phyloP scores from a whole-genome alignment of 768 basidiomycete species.

The Suillus subaureus region DNA sequence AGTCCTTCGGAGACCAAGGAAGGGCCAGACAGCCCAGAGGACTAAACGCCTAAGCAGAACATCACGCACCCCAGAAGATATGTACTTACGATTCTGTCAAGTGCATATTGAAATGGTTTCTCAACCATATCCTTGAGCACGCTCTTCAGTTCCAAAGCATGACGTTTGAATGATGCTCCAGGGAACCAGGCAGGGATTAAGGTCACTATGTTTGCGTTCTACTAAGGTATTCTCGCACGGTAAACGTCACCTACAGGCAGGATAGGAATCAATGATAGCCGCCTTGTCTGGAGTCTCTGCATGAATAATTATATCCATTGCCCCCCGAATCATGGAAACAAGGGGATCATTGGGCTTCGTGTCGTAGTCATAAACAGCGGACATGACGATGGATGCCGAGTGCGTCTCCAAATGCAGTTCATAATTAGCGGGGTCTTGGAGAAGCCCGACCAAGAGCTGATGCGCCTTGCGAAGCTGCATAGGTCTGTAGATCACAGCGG shows the following conservation, averaged over 20 bases:
- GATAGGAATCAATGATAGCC: slow-evolving; percentile 13
- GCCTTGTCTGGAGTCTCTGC: slow-evolving; percentile 13
- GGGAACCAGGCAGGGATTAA: slow-evolving; percentile 51
- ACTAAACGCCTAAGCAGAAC: slow-evolving; percentile 21
- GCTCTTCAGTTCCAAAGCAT: slow-evolving; percentile 41
- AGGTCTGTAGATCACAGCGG: slow-evolving; percentile 13
- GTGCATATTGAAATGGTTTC: slow-evolving; percentile 12
- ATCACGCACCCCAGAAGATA: background rate
- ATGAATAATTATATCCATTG: slow-evolving; percentile 18
- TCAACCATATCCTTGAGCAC: slow-evolving; percentile 20
- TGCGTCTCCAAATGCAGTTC: slow-evolving; percentile 30
- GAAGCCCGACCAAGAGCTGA: slow-evolving; percentile 34
- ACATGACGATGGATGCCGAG: slow-evolving; percentile 38
- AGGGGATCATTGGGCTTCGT: slow-evolving; percentile 39
- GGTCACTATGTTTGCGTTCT: slow-evolving; percentile 34
- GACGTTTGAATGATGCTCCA: slow-evolving; percentile 44
- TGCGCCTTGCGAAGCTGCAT: slow-evolving; percentile 35
- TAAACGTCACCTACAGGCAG: slow-evolving; percentile 25
- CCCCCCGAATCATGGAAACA: slow-evolving; percentile 37
- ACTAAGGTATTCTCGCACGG: slow-evolving; percentile 14
- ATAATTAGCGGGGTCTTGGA: slow-evolving; percentile 30
- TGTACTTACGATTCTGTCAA: slow-evolving; percentile 11
- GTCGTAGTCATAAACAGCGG: slow-evolving; percentile 38
- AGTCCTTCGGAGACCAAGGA: slow-evolving; percentile 38
- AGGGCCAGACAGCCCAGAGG: slow-evolving; percentile 29